Evolutionary conservation across 257 asterid species (phyloP), one percentile per base, ranked within the genome.

Genomic region (Nicotiana tabacum): DNA sequence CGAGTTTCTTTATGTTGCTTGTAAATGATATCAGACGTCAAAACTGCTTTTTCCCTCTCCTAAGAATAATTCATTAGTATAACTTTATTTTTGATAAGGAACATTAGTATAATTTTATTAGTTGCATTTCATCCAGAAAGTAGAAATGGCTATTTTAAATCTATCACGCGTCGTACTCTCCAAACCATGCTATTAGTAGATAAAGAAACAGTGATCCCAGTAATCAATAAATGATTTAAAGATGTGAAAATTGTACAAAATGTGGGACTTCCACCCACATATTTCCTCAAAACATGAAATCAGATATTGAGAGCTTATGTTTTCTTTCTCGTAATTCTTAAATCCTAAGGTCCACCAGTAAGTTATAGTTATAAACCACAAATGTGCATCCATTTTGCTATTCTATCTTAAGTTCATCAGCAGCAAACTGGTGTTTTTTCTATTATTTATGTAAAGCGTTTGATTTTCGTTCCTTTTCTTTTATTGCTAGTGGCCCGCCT

Each of bases 401-500:
- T 15, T 51, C 80, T 51, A 27, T 27, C 46, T 51, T 51, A 29
- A 27, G 43, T 8, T 76, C 64, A 76, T 76, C 46, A 76, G 64
- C 4, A 46, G 15, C 39, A 24, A 12, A 48, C 60, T 72, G 24
- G 27, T 72, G 43, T 15, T 15, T 51, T 51, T 76, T 48, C 64
- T 76, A 51, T 24, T 76, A 39, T 51, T 76, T 29, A 51, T 2
- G 4, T 27, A 51, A 76, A 27, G 29, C 80, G 16, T 81, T 84
- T 77, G 29, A n/a, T 68, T 66, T 84, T 78, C 30, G 83, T 60
- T 33, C 84, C 60, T 58, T 78, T 67, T 83, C 69, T 86, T 78
- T 78, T 86, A 78, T 74, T 92, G 64, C 88, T 86, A 96, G 99
- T 96, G 98, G 95, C 96, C 82, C 98, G 98, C 68, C 89, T 96